Evolutionary conservation across 2,329 filamentous ascomycete genomes (phyloP).

Genomic region (Bisporella sp.): DNA sequence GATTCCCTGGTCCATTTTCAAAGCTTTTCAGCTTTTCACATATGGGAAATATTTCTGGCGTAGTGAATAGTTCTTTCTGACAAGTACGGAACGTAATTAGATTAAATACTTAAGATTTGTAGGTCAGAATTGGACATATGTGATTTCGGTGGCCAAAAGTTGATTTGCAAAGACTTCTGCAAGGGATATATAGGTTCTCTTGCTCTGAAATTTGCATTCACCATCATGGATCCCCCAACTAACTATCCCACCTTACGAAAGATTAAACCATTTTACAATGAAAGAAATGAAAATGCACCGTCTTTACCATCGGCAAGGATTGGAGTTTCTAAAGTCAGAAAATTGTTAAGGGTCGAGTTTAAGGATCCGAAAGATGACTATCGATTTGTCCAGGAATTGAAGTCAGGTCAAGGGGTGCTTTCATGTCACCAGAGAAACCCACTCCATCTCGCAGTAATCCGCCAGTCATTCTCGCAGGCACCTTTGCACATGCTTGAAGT

Average conservation of each 20-base stretch:
- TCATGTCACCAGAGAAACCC: conserved; percentile 9
- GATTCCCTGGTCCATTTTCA: not conserved
- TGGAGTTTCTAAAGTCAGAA: conserved; percentile 5
- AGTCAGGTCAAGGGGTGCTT: conserved; percentile 9
- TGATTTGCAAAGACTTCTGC: conserved; percentile 1
- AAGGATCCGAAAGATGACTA: conserved; percentile 12
- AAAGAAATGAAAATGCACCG: not conserved
- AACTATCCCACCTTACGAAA: conserved; percentile 4
- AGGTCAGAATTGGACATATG: conserved; percentile 2
- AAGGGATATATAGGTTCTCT: not conserved
- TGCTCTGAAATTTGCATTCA: conserved; percentile 1
- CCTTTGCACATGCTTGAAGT: conserved; percentile 11
- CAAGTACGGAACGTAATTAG: no score
- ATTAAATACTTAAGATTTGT: conserved; percentile 1
- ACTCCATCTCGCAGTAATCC: conserved; percentile 9
- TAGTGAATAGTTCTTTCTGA: not conserved
- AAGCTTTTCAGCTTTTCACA: not conserved
- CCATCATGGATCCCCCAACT: conserved; percentile 6
- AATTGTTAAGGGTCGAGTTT: conserved; percentile 9
- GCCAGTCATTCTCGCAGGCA: conserved; percentile 8
- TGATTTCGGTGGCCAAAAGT: conserved; percentile 5
- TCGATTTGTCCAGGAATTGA: conserved; percentile 7
- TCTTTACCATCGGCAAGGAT: not conserved
- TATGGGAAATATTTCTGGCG: not conserved
- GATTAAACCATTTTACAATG: conserved; percentile 10